Percentiles rank a stretch among this genome's conserved stretches.
phyloP scores from a whole-genome alignment of 78 protist species.

The Tieghemostelium lacteum region DNA sequence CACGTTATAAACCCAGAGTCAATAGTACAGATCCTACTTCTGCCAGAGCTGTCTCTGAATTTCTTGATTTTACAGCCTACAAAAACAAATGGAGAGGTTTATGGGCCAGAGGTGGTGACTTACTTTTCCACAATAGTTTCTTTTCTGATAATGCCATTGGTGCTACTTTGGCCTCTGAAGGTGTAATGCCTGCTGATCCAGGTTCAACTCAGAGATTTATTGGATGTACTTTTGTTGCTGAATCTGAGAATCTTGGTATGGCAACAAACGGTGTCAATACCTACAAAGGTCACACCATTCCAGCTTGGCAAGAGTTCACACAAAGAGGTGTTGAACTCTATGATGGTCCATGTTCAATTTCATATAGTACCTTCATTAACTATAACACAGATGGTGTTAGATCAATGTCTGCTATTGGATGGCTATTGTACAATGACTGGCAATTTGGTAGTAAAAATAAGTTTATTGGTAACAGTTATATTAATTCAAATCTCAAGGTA shows the following conservation, averaged over 20 bases:
- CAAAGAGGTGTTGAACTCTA: conserved; percentile 55
- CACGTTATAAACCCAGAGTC: conserved; percentile 61
- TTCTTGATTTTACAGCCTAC: conserved; percentile 29
- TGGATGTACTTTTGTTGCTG: conserved; percentile 39
- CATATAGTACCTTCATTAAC: conserved; percentile 24
- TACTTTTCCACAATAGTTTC: conserved; percentile 6
- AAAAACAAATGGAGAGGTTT: conserved; percentile 75
- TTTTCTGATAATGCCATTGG: conserved; percentile 75
- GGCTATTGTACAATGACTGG: conserved; percentile 51
- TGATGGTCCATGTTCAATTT: conserved; percentile 41
- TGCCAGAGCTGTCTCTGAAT: conserved; percentile 24
- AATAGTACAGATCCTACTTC: conserved; percentile 25
- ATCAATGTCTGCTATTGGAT: conserved; percentile 39
- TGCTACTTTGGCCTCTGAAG: conserved; percentile 51
- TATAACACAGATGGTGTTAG: conserved; percentile 58
- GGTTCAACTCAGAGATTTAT: conserved; percentile 45
- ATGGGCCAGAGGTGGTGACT: conserved; percentile 75
- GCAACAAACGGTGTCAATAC: conserved; percentile 15
- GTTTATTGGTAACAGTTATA: not conserved
- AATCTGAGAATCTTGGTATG: conserved; percentile 49
- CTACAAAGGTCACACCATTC: conserved; percentile 36
- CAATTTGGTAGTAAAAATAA: conserved; percentile 1
- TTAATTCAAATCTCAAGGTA: conserved; percentile 4
- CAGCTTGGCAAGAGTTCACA: conserved; percentile 42
- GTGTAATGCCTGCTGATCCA: conserved; percentile 67